Conservation (phyloP, 1,139 yeast species). For the Saccharomyces hybrid region DNA sequence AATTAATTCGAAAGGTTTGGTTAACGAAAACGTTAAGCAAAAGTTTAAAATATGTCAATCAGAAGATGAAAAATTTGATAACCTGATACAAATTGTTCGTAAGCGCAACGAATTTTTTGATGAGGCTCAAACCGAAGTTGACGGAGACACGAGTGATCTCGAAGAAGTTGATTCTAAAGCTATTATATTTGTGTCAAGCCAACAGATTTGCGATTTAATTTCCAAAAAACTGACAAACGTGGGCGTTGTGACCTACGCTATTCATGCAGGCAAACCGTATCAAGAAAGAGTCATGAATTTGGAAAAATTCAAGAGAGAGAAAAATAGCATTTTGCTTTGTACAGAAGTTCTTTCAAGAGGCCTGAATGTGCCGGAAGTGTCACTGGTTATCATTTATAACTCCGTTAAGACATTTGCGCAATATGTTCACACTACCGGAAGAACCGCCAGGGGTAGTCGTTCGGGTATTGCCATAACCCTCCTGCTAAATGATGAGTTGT, state of each 20-base stretch:
- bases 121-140: conserved; percentile 21
- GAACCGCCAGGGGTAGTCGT: conserved; percentile 91
- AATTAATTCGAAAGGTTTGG: conserved; percentile 77
- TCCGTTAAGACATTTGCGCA: conserved; percentile 92
- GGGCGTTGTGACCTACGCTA: conserved; percentile 54
- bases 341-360: conserved; percentile 96
- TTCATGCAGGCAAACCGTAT: conserved; percentile 94
- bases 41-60: conserved; percentile 51
- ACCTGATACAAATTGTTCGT: conserved; percentile 48
- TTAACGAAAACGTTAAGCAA: conserved; percentile 76
- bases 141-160: conserved; percentile 17
- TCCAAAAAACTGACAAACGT: conserved; percentile 47
- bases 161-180: conserved; percentile 42
- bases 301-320: conserved; percentile 61
- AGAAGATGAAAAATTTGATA: conserved; percentile 46
- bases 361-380: conserved; percentile 75
- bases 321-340: conserved; percentile 54
- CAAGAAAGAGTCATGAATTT: conserved; percentile 73
- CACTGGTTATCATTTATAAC: conserved; percentile 76
- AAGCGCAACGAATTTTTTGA: conserved; percentile 24
- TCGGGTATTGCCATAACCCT: conserved; percentile 75
- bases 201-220: conserved; percentile 68
- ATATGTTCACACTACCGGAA: conserved; percentile 90
- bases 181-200: conserved; percentile 80
- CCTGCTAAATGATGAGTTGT: conserved; percentile 47